Evolutionary conservation across 1,139 yeast genomes (phyloP), one percentile per base, ranked within the genome.

Genomic region (Yamadazyma atlantica): DNA sequence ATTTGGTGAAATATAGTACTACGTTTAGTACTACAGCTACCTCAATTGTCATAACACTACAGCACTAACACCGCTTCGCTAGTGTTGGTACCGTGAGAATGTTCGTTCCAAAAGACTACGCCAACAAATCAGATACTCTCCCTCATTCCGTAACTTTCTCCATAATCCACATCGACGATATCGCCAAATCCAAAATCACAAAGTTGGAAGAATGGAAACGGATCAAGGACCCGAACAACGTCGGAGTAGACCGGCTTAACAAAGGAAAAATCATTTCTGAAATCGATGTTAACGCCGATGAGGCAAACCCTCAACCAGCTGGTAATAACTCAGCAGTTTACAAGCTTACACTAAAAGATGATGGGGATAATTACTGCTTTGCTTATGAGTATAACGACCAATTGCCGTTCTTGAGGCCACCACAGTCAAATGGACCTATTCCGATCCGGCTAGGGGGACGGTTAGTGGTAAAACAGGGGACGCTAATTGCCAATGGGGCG

Each of bases 141-240:
- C 44, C 44, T 21, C 26, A 36, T 4, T 55, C 62, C 6, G 50
- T 62, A 1, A 25, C 51, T 24, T 67, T 68, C 43, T 49, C 54
- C 33, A 57, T 70, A 3, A 53, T 69, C 13, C 65, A 64, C 35
- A 52, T 69, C 2, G 57, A 54, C 37, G 68, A 69, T 47, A 62
- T 70, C 10, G 54, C 69, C 33, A 63, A 55, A 33, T 62, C 73
- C 4, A 55, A 55, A 26, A 50, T 66, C 22, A 52, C 57, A 34
- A 69, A 66, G 33, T 41, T 69, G 10, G 75, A 70, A 38, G 64
- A 65, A 29, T 70, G 76, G 75, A 56, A 50, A 38, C 62, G 59
- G 38, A 50, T 50, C 37, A 62, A 58, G 33, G 64, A 69, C 44
- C 75, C 75, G n/a, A 64, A 64, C 40, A 60, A 54, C 21, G 69